Conservation (phyloP, 2,329 filamentous ascomycete species). For the Ophiocordyceps camponoti-leonardi region DNA sequence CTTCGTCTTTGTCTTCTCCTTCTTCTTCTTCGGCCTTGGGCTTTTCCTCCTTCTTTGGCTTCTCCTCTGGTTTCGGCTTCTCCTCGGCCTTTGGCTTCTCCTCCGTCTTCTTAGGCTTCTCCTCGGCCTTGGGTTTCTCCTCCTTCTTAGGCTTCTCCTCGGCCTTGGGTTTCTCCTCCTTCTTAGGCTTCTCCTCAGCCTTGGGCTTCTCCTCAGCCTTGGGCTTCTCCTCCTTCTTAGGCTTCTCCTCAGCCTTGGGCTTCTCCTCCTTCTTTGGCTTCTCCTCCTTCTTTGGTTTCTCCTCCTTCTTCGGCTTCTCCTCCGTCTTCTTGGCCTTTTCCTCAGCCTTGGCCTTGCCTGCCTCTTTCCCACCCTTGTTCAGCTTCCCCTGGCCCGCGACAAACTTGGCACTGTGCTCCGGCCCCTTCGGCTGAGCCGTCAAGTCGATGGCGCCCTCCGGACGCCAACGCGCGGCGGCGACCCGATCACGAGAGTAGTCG, state of each 20-base stretch:
- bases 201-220: not conserved
- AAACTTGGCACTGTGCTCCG: not conserved
- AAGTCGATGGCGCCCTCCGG: slow-evolving; percentile 1
- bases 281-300: not conserved
- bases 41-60: not conserved
- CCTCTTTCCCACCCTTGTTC: not conserved
- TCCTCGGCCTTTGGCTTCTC: not conserved
- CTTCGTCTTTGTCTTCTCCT: not conserved
- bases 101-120: not conserved
- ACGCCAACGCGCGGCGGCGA: slow-evolving; percentile 2
- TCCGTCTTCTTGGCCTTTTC: not conserved
- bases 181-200: not conserved
- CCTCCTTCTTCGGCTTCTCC: not conserved
- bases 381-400: not conserved
- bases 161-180: not conserved
- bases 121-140: not conserved
- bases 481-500: slow-evolving; percentile 1
- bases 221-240: not conserved
- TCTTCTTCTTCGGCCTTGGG: not conserved
- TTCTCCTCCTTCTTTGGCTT: not conserved
- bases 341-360: not conserved
- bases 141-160: not conserved
- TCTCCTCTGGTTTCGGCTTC: not conserved
- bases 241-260: not conserved
- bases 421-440: not conserved